phyloP scores from a whole-genome alignment of 257 asterid species.

The Cordia subcordata region DNA sequence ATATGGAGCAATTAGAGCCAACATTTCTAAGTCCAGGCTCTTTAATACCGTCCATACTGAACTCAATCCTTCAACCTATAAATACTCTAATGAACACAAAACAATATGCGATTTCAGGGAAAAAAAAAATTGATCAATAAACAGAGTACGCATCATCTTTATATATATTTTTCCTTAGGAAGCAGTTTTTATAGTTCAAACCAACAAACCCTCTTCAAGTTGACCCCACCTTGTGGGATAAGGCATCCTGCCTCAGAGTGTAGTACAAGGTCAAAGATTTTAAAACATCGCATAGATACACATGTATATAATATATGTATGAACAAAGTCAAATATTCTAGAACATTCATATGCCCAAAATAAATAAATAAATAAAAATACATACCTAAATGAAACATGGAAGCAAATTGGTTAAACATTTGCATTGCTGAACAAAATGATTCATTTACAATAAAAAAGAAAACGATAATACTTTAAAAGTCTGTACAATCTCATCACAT shows the following conservation, averaged over 20 bases:
- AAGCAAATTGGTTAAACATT: not conserved
- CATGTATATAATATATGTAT: constrained; percentile 4
- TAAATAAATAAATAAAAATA: not conserved
- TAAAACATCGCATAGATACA: not conserved
- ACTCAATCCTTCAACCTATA: constrained; percentile 5
- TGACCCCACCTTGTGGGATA: too few relatives aligned
- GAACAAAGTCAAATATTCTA: constrained; percentile 14
- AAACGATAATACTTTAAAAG: not conserved
- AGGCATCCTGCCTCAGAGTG: too few relatives aligned
- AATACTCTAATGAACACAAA: constrained; percentile 15
- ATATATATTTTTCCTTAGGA: not conserved
- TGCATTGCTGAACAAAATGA: not conserved
- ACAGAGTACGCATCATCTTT: not conserved
- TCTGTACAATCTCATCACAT: constrained; percentile 1
- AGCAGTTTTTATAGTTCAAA: not conserved
- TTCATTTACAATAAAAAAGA: not conserved
- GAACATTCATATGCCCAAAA: too few relatives aligned
- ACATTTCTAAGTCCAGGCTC: constrained; percentile 47
- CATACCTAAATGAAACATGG: not conserved
- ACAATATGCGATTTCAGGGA: not conserved
- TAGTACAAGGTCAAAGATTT: too few relatives aligned
- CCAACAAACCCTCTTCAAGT: not conserved
- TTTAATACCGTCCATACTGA: constrained; percentile 30
- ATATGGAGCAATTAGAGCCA: constrained; percentile 56
- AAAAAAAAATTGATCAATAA: not conserved